Base-by-base conservation (phyloP, 352 stramenopile genomes). In the Pythium periplocum region DNA sequence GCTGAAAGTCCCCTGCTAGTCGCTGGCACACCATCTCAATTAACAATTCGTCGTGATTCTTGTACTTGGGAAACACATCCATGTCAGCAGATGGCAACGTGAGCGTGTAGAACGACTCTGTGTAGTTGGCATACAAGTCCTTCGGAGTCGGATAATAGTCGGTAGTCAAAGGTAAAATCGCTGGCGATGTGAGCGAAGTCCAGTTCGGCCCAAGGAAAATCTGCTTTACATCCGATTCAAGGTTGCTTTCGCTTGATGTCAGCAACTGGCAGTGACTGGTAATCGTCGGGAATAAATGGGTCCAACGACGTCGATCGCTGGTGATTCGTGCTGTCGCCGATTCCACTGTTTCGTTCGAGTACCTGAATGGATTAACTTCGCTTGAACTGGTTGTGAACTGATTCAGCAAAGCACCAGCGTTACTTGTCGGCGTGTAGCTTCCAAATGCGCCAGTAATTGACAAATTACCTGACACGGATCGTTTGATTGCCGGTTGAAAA, bases 141-240 rank as follows among this genome's bases (percentile, higher is more conserved):
- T 86, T 83, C 5, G 75, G 63, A 8, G 76, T 77, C 31, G 88
- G 88, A 30, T 93, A 83, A 45, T 93, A 95, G 64, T 96, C 88
- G 3, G 86, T 96, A 34, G 87, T 96, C 31, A 96, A 64, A 12
- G 90, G 90, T 30, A 97, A 61, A 51, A 98, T 97, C 4, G 96
- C 96, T 31, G 96, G 96, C 12, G 95, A 94, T 32, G 84, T 96
- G 4, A 99, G 64, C 36, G 81, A 96, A 50, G 96, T 98, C 95
- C 95, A 99, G 64, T 98, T 98, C n/a, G 96, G 93, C 2, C 95
- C 93, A 31, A 94, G 64, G 39, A 79, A 68, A n/a, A 75, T 60
- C 6, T 62, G 62, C 33, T 75, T 72, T 30, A 35, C n/a, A 10
- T 57, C 51, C 4, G 17, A 26, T 26, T 26, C 17, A 26, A 26